Evolutionary conservation across 169 alveolate species (phyloP), one percentile per base, ranked within the genome.

Genomic region (Ophryocystis elektroscirrha): DNA sequence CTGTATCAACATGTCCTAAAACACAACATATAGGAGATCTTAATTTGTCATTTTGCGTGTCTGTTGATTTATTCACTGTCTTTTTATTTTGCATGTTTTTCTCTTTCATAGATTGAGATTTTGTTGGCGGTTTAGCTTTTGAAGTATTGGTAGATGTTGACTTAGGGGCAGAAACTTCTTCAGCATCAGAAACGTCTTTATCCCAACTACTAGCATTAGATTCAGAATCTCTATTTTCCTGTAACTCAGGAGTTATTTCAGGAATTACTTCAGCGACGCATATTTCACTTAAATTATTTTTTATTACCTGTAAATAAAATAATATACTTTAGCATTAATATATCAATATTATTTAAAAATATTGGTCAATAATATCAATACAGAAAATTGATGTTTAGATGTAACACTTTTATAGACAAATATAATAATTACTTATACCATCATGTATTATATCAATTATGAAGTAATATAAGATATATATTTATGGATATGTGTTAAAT

Each of bases 1-100:
- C 99, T 1, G 98, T 92, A 65, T 95, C 99, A 36, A 95, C 99
- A 66, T 95, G 99, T 19, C 99, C 98, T 51, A 85, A 56, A 36
- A 94, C 84, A 73, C 98, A 89, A 46, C 91, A 79, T 35, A 94
- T 83, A 2, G 99, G 98, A 23, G 97, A 86, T 30, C 98, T 66
- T 35, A 82, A 72, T 27, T 63, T 79, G 42, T 50, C 48, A 2
- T 50, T 65, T 36, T 24, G 15, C 24, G 52, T 28, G 52, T 45
- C 52, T n/a, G 24, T 28, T 9, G 61, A 69, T 7, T 68, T 67
- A 15, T 59, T 38, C 5, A 25, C 51, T n/a, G 41, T 15, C 2
- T 28, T 63, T 18, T 69, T 61, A 7, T 26, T 27, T 16, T 38
- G 26, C 15, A 50, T 36, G 25, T 45, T 58, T 20, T 45, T 51